Evolutionary conservation across 2,329 filamentous ascomycete genomes (phyloP).

Genomic region (Botrytis elliptica): DNA sequence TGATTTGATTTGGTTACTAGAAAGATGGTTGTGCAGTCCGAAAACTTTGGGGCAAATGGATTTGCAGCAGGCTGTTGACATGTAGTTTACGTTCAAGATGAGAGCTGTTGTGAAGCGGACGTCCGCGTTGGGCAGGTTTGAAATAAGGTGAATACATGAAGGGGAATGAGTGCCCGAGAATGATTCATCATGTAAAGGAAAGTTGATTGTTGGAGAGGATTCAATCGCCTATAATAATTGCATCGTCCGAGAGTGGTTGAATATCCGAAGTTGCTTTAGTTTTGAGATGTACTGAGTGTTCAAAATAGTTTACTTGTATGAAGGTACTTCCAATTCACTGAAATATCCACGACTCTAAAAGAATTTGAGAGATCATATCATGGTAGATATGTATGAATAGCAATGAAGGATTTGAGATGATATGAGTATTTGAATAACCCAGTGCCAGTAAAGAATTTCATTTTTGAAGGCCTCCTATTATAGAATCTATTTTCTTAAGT

Average conservation of each 20-base stretch:
- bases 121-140: not conserved
- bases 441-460: not conserved
- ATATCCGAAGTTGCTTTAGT: not conserved
- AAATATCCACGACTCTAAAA: not conserved
- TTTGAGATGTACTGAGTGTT: not conserved
- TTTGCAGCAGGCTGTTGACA: not conserved
- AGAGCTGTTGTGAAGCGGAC: not conserved
- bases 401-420: not conserved
- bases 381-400: not conserved
- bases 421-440: not conserved
- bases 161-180: not conserved
- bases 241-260: too few relatives aligned
- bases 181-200: not conserved
- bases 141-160: not conserved
- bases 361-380: not conserved
- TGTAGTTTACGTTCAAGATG: not conserved
- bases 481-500: not conserved
- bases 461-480: not conserved
- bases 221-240: too few relatives aligned
- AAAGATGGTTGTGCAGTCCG: not conserved
- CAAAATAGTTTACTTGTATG: not conserved
- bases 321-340: not conserved
- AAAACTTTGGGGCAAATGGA: not conserved
- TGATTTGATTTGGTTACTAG: not conserved
- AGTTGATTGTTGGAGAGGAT: not conserved